phyloP scores from a whole-genome alignment of 2,329 filamentous ascomycete species.

The Neurospora sp. region DNA sequence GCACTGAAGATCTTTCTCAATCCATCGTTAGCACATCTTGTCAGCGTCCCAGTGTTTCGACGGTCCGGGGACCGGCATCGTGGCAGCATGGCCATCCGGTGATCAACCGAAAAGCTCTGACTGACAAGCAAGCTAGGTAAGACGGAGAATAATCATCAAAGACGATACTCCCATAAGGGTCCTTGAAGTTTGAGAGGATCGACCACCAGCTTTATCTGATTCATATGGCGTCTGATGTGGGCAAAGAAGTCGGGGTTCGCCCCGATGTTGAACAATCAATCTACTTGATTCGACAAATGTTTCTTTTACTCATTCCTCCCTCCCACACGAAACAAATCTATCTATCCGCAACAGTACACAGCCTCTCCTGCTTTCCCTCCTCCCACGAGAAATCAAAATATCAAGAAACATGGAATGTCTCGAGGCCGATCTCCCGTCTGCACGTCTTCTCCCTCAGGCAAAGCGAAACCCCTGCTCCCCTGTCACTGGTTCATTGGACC shows the following conservation, averaged over 20 bases:
- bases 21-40: neutral
- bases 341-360: neutral
- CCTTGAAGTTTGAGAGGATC: neutral
- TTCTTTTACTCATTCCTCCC: neutral
- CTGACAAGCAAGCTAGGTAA: neutral
- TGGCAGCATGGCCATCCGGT: neutral
- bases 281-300: neutral
- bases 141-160: neutral
- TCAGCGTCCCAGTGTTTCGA: neutral
- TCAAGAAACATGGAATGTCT: neutral
- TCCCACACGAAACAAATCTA: neutral
- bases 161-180: neutral
- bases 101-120: neutral
- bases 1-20: neutral
- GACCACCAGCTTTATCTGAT: neutral
- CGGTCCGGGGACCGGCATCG: neutral
- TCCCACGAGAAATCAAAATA: neutral
- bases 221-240: too few species aligned
- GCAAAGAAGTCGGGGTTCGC: too few species aligned
- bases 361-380: neutral
- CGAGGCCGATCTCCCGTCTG: conserved; percentile 6
- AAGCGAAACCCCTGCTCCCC: neutral
- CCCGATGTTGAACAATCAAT: neutral
- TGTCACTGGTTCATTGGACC: neutral
- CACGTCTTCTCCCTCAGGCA: neutral